These are phyloP conservation scores for Bauhinia variegata DNA, from an alignment of 306 rosid genomes.

Conservation along the genomic window DNA sequence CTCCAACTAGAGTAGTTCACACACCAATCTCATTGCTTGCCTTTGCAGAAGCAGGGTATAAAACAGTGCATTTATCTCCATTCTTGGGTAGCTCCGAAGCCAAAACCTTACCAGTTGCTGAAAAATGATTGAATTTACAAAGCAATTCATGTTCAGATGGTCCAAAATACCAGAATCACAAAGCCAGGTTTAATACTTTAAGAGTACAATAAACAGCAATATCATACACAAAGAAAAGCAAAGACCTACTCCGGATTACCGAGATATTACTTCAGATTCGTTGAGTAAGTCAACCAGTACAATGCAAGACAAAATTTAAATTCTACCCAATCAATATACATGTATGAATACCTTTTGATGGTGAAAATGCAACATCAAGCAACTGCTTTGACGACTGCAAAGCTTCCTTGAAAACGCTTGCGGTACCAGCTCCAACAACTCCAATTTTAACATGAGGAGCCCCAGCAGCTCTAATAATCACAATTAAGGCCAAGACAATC, in stretches of 20 bases:
- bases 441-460: constrained; percentile 74
- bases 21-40: constrained; percentile 91
- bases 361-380: constrained; percentile 80
- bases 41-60: constrained; percentile 95
- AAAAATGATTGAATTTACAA: constrained; percentile 40
- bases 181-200: constrained; percentile 15
- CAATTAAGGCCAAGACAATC: constrained; percentile 38
- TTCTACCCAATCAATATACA: constrained; percentile 16
- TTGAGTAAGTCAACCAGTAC: constrained; percentile 28
- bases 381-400: constrained; percentile 55
- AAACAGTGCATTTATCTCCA: constrained; percentile 67
- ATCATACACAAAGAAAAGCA: constrained; percentile 11
- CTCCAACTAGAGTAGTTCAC: constrained; percentile 32
- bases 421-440: constrained; percentile 96
- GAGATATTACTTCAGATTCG: constrained; percentile 26
- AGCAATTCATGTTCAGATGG: constrained; percentile 23
- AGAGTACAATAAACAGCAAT: constrained; percentile 17
- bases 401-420: constrained; percentile 74
- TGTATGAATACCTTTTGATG: constrained; percentile 76
- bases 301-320: constrained; percentile 21
- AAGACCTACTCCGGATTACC: not conserved
- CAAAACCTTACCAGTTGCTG: constrained; percentile 90
- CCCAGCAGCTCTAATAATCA: constrained; percentile 76
- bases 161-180: constrained; percentile 18
- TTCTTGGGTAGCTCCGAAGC: constrained; percentile 89